Evolutionary conservation across 1,284 basidiomycete genomes (phyloP), one percentile per base, ranked within the genome.

Genomic region (Xerocomus nothofagi): DNA sequence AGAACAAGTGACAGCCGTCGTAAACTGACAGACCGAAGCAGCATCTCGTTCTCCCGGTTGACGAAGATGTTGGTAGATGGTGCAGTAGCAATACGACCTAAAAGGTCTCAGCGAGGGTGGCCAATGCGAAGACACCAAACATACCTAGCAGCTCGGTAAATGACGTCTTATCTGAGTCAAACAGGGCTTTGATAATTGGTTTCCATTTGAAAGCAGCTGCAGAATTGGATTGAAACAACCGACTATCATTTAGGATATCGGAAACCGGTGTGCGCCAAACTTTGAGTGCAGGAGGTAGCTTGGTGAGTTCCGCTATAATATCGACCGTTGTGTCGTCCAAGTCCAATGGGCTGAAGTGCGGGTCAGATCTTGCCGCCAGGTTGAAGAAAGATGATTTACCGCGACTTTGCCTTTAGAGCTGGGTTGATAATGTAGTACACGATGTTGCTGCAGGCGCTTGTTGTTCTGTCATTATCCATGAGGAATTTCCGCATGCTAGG

Each of bases 61-160:
- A 93, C 88, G 69, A 99, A 99, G 51, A 99, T 98, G 64, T 98
- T 99, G 23, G 92, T 86, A 0, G 94, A 95, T 2, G 94, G 86
- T 0, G 87, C 83, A 1, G 92, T 86, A 0, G 90, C 85, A 48
- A 96, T 82, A 63, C 90, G 91, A 53, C 78, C 91, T 91, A 64
- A 9, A 56, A 24, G 17, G 7, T 50, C 12, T 69, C 40, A 46
- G 15, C 39, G 31, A 55, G 18, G 38, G 24, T 26, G n/a, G 10
- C 9, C 43, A 23, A 50, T 24, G 39, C 31, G n/a, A 54, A 42
- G 53, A 55, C 29, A 31, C 6, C 29, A 46, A 15, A 66, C 75
- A 54, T 62, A 91, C 92, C 77, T 18, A 98, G 75, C 6, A 98
- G 73, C 56, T 99, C 96, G 1, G 80, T 70, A 52, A 99, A 81